A percentile compares a stretch with the other conserved stretches of the same genome.
Evolutionary conservation across 1,284 basidiomycete species (phyloP).

Genomic region (Volvariella surrecta): DNA sequence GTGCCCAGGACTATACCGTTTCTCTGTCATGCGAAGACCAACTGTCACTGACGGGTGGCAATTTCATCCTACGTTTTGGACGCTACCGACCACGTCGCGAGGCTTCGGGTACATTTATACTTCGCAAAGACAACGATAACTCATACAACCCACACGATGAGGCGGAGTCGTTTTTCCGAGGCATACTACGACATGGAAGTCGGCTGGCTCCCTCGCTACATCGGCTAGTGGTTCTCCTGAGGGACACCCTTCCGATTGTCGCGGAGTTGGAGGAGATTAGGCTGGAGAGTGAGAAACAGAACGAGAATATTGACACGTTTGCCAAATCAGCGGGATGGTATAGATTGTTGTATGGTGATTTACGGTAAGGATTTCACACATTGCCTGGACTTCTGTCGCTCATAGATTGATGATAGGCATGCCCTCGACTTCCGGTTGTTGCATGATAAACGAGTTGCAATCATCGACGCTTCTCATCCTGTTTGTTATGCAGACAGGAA

Average conservation of each 20-base stretch:
- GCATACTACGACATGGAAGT: conserved; percentile 55
- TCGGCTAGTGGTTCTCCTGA: conserved; percentile 54
- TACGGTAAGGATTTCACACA: conserved; percentile 32
- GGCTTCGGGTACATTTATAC: conserved; percentile 15
- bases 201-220: conserved; percentile 57
- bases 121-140: conserved; percentile 13
- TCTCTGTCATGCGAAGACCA: conserved; percentile 70
- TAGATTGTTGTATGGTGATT: conserved; percentile 60
- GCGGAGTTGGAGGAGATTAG: conserved; percentile 60
- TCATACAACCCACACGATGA: conserved; percentile 63
- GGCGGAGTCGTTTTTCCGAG: conserved; percentile 60
- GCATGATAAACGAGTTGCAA: conserved; percentile 51
- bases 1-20: conserved; percentile 56
- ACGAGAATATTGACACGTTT: conserved; percentile 48
- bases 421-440: conserved; percentile 75
- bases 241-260: conserved; percentile 68
- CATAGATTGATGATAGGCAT: conserved; percentile 35
- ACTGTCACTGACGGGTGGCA: conserved; percentile 51
- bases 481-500: conserved; percentile 31
- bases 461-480: conserved; percentile 61
- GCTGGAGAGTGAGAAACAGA: conserved; percentile 21
- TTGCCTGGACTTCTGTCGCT: conserved; percentile 3
- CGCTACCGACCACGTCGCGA: conserved; percentile 28
- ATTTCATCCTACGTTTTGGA: conserved; percentile 67
- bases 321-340: conserved; percentile 78